Evolutionary conservation across 2,329 filamentous ascomycete species (phyloP).

Genomic region (Stagonosporopsis chrysanthemi): DNA sequence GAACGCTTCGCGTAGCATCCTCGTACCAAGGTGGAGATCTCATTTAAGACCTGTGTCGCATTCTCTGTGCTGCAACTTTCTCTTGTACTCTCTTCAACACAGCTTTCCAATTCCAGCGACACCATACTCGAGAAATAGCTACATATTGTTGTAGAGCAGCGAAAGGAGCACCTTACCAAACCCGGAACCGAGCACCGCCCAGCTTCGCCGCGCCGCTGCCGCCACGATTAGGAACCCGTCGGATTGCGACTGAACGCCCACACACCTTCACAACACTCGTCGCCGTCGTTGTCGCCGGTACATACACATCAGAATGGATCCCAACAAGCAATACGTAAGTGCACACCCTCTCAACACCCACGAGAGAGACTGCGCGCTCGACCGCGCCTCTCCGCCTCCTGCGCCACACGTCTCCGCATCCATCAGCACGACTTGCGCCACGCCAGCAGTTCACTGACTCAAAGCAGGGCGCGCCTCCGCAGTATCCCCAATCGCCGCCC

Average conservation of each 20-base stretch:
- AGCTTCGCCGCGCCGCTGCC: slow-evolving; percentile 29
- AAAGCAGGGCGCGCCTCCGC: slow-evolving; percentile 40
- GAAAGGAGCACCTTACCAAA: neutral
- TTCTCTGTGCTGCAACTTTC: neutral
- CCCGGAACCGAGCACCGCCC: slow-evolving; percentile 24
- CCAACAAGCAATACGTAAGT: slow-evolving; percentile 41
- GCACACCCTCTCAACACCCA: neutral
- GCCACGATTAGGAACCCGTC: slow-evolving; percentile 14
- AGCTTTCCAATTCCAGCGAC: neutral
- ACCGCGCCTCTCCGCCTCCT: neutral
- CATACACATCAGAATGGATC: slow-evolving; percentile 11
- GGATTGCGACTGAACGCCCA: slow-evolving; percentile 12
- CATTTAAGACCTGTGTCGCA: slow-evolving; percentile 3
- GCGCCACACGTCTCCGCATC: slow-evolving; percentile 15
- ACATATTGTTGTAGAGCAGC: neutral
- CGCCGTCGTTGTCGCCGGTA: neutral
- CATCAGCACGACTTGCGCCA: slow-evolving; percentile 7
- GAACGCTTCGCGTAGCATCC: slow-evolving; percentile 14
- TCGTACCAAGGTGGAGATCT: slow-evolving; percentile 4
- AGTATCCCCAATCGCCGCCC: slow-evolving; percentile 44
- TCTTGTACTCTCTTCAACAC: neutral
- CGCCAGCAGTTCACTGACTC: slow-evolving; percentile 26
- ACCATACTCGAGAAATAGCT: neutral
- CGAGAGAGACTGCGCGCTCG: neutral
- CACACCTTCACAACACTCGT: slow-evolving; percentile 18